phyloP scores from a whole-genome alignment of 805 yeast genomes.

The Candida sonorensis region DNA sequence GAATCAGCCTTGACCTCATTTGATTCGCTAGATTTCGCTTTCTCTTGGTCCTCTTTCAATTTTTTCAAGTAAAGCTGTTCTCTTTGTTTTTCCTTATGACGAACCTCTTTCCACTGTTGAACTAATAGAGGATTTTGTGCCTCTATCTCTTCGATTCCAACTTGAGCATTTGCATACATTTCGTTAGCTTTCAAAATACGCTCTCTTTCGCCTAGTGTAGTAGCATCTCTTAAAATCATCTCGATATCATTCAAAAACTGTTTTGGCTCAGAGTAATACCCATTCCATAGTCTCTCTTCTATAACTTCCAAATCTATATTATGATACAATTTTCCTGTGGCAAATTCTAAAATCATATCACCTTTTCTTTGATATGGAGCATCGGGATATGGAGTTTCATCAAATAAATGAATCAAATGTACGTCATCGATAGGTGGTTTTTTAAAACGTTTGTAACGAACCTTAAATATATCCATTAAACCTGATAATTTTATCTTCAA shows the following conservation, averaged over 20 bases:
- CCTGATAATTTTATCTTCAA: slow-evolving; percentile 81
- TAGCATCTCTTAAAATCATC: slow-evolving; percentile 74
- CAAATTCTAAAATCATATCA: slow-evolving; percentile 73
- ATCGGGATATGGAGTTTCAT: slow-evolving; percentile 37
- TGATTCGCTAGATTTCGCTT: slow-evolving; percentile 7
- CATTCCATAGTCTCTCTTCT: slow-evolving; percentile 96
- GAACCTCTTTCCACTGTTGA: slow-evolving; percentile 68
- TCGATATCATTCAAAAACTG: slow-evolving; percentile 83
- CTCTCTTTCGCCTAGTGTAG: slow-evolving; percentile 74
- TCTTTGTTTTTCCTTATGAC: slow-evolving; percentile 55
- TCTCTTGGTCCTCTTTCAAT: slow-evolving; percentile 21
- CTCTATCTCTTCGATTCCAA: slow-evolving; percentile 86
- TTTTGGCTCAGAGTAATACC: slow-evolving; percentile 85
- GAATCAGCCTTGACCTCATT: not conserved
- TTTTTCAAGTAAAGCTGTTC: slow-evolving; percentile 37
- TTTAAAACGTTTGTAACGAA: slow-evolving; percentile 79
- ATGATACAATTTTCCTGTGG: slow-evolving; percentile 64
- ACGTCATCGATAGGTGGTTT: slow-evolving; percentile 86
- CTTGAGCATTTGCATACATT: slow-evolving; percentile 94
- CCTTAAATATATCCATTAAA: slow-evolving; percentile 83
- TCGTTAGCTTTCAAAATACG: slow-evolving; percentile 78
- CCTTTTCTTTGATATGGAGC: slow-evolving; percentile 44
- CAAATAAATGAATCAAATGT: slow-evolving; percentile 69
- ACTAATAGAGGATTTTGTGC: slow-evolving; percentile 56
- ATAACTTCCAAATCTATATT: slow-evolving; percentile 93